Percentiles rank a stretch among this genome's conserved stretches.
Evolutionary conservation across 2,329 filamentous ascomycete species (phyloP).

Genomic region (Stachybotrys echinatus): DNA sequence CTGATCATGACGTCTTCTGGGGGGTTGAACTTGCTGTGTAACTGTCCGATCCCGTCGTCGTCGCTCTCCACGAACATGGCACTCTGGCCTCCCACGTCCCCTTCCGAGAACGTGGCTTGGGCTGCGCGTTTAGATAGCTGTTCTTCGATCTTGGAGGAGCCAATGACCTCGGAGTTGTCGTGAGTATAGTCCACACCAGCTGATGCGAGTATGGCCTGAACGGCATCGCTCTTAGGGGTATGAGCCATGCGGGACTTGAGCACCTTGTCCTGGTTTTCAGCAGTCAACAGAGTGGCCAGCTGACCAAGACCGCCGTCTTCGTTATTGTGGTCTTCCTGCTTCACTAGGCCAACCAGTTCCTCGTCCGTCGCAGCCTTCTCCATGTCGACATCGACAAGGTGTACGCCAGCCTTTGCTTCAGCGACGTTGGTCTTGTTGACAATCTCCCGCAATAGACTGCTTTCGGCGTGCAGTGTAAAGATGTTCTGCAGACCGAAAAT

Average conservation of each 20-base stretch:
- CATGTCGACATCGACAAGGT: constrained; percentile 71
- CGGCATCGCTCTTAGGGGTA: constrained; percentile 59
- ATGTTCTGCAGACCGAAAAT: constrained; percentile 89
- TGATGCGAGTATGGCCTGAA: constrained; percentile 82
- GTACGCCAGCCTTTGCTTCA: constrained; percentile 81
- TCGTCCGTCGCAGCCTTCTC: constrained; percentile 54
- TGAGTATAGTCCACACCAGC: constrained; percentile 94
- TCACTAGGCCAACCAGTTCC: constrained; percentile 35
- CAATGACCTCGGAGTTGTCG: constrained; percentile 92
- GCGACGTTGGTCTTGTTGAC: constrained; percentile 98
- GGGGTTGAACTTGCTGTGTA: constrained; percentile 57
- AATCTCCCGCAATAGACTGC: constrained; percentile 83
- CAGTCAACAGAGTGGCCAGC: constrained; percentile 51
- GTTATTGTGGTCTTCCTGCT: constrained; percentile 44
- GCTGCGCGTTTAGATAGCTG: constrained; percentile 73
- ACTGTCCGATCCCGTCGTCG: constrained; percentile 20
- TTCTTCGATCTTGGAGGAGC: constrained; percentile 86
- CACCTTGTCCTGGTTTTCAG: constrained; percentile 38
- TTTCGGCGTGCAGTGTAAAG: constrained; percentile 74
- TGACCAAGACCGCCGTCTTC: constrained; percentile 68
- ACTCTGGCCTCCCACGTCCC: constrained; percentile 43
- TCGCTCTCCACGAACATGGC: constrained; percentile 54
- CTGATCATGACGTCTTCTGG: constrained; percentile 67
- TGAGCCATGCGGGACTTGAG: constrained; percentile 26
- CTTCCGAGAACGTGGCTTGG: constrained; percentile 42